Conservation (phyloP, 2,329 filamentous ascomycete genomes). For the Penicillium sp. region DNA sequence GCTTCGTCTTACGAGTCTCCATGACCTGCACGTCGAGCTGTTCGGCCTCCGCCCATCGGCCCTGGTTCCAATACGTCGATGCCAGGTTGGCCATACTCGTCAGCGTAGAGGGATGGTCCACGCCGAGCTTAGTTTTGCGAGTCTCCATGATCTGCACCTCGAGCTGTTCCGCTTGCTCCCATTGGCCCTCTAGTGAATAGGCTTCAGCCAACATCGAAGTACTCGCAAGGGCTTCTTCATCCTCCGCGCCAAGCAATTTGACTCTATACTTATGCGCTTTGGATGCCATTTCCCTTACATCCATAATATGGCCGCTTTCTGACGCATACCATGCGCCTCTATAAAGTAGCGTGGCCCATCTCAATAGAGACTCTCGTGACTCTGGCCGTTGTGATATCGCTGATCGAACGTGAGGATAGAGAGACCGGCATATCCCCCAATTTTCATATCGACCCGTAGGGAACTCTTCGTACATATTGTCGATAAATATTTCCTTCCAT, state of each 20-base stretch:
- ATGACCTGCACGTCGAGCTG: not conserved
- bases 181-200: not conserved
- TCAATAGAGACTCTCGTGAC: not conserved
- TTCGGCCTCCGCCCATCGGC: not conserved
- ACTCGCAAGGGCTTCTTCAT: not conserved
- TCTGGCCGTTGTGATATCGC: slow-evolving; percentile 20
- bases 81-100: not conserved
- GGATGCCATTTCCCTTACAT: slow-evolving; percentile 1
- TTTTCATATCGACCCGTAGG: slow-evolving; percentile 32
- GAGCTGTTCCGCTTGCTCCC: not conserved
- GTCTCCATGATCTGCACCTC: not conserved
- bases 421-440: slow-evolving; percentile 30
- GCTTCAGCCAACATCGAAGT: not conserved
- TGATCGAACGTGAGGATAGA: slow-evolving; percentile 35
- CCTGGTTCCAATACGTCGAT: not conserved
- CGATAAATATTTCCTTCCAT: slow-evolving; percentile 34
- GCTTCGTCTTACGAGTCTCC: not conserved
- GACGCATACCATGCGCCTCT: not conserved
- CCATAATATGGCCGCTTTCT: not conserved
- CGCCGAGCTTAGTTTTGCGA: slow-evolving; percentile 7
- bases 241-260: not conserved
- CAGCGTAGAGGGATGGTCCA: slow-evolving; percentile 9
- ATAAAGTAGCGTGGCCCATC: not conserved
- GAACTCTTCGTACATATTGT: slow-evolving; percentile 26
- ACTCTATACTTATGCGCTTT: not conserved